A percentile compares a stretch with the other conserved stretches of the same genome.
Conservation (phyloP, 495 filamentous ascomycete species). For the Immersiella caudata region DNA sequence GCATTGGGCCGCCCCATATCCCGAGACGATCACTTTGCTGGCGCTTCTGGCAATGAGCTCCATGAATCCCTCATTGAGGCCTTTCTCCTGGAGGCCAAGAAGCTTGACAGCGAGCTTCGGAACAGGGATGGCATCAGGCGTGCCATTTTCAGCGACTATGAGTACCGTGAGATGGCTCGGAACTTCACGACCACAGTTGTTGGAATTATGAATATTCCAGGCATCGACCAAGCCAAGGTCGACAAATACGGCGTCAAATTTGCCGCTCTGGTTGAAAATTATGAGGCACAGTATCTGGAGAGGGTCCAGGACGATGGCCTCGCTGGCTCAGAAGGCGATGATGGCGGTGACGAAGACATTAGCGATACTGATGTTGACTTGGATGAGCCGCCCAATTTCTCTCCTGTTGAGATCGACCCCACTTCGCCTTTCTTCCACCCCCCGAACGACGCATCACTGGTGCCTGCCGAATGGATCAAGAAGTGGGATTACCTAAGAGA, state of each 20-base stretch:
- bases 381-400: conserved; percentile 16
- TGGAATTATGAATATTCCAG: conserved; percentile 67
- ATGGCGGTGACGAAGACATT: conserved; percentile 68
- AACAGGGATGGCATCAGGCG: conserved; percentile 62
- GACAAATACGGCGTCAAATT: conserved; percentile 68
- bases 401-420: not conserved
- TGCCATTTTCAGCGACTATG: conserved; percentile 74
- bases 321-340: conserved; percentile 22
- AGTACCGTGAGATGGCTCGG: conserved; percentile 84
- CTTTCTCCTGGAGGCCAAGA: conserved; percentile 73
- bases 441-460: not conserved
- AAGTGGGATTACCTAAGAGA: not conserved
- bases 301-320: conserved; percentile 21
- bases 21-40: conserved; percentile 62
- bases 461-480: not conserved
- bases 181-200: conserved; percentile 61
- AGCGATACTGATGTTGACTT: conserved; percentile 50
- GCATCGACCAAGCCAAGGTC: conserved; percentile 72
- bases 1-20: conserved; percentile 71
- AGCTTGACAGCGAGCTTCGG: conserved; percentile 66
- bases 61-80: conserved; percentile 58
- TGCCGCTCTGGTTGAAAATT: conserved; percentile 62
- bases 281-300: conserved; percentile 59
- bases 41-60: conserved; percentile 55
- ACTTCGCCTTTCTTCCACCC: not conserved